phyloP scores from a whole-genome alignment of 2,329 filamentous ascomycete species.

The Fusarium temperatum region DNA sequence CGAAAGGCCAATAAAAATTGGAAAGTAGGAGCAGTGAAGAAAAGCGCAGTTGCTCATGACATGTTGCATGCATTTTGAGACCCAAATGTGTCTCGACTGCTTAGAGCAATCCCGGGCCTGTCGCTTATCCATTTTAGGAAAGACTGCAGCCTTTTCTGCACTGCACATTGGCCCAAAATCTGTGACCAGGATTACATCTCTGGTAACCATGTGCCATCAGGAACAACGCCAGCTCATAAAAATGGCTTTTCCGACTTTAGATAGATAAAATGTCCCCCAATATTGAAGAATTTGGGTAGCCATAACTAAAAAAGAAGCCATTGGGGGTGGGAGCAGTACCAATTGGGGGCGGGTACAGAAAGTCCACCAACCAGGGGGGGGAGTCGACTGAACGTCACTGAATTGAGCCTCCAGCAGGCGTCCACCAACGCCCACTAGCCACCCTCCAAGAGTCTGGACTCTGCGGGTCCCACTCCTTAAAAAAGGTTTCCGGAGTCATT shows the following conservation, averaged over 20 bases:
- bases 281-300: conserved; percentile 27
- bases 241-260: conserved; percentile 10
- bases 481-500: conserved; percentile 29
- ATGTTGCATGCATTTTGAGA: conserved; percentile 6
- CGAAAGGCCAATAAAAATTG: not conserved
- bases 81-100: conserved; percentile 5
- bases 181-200: conserved; percentile 17
- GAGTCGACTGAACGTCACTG: conserved; percentile 10
- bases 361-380: conserved; percentile 36
- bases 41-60: not conserved
- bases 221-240: conserved; percentile 21
- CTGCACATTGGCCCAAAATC: conserved; percentile 3
- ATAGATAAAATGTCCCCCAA: conserved; percentile 27
- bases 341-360: conserved; percentile 39
- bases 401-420: conserved; percentile 26
- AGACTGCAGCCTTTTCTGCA: not conserved
- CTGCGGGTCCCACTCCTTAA: conserved; percentile 12
- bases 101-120: not conserved
- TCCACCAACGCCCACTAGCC: conserved; percentile 1
- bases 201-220: conserved; percentile 27
- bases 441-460: conserved; percentile 21
- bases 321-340: conserved; percentile 31
- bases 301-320: not conserved
- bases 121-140: conserved; percentile 20
- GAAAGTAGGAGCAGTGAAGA: conserved; percentile 3